These are phyloP conservation scores for Botrytis squamosa DNA, from an alignment of 2,329 filamentous ascomycete genomes.

Conservation along the genomic window DNA sequence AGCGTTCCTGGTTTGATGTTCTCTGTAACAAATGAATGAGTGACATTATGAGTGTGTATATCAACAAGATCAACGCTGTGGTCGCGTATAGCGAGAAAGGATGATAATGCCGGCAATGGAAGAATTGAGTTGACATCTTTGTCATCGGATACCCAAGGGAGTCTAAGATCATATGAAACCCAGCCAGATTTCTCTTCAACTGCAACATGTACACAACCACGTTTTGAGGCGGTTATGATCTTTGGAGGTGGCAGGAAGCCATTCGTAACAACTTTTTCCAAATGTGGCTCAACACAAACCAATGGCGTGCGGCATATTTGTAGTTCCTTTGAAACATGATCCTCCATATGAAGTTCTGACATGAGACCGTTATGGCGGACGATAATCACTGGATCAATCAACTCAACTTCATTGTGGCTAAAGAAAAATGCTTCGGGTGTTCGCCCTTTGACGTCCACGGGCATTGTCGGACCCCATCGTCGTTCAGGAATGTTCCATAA, in stretches of 20 bases:
- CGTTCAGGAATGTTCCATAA: constrained; percentile 63
- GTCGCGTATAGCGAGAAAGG: constrained; percentile 59
- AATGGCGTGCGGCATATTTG: constrained; percentile 54
- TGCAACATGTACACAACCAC: constrained; percentile 51
- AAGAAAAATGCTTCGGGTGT: constrained; percentile 66
- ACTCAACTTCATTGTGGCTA: constrained; percentile 42
- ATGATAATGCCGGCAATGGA: constrained; percentile 55
- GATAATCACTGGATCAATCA: constrained; percentile 53
- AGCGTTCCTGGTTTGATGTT: constrained; percentile 59
- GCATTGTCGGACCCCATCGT: constrained; percentile 54
- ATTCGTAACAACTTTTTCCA: constrained; percentile 40
- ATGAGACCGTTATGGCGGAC: constrained; percentile 64
- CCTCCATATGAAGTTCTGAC: constrained; percentile 54
- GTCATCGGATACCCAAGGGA: constrained; percentile 39
- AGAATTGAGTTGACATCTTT: constrained; percentile 56
- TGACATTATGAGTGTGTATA: constrained; percentile 52
- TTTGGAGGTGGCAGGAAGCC: constrained; percentile 34
- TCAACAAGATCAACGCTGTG: constrained; percentile 61
- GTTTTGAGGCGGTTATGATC: constrained; percentile 51
- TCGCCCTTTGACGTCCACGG: constrained; percentile 57
- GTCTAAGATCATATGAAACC: constrained; percentile 49
- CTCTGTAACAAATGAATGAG: constrained; percentile 62
- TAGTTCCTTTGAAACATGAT: constrained; percentile 44
- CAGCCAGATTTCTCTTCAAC: constrained; percentile 47
- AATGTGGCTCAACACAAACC: constrained; percentile 39